These are phyloP conservation scores for Botrytis deweyae DNA, from an alignment of 2,329 filamentous ascomycete genomes.

Conservation along the genomic window DNA sequence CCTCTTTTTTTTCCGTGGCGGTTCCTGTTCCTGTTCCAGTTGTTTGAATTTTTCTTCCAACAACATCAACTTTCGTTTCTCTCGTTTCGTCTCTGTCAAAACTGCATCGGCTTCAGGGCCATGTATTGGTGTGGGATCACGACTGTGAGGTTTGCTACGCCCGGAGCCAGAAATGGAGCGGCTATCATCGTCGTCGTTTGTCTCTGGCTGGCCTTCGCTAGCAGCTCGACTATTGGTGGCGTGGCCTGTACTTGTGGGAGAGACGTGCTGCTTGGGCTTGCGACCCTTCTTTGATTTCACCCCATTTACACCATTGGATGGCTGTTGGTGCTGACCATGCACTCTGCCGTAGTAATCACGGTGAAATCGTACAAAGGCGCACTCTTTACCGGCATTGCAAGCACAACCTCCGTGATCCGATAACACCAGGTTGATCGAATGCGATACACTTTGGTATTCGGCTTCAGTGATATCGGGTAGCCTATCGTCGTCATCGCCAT, in stretches of 20 bases:
- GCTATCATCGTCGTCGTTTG: slow-evolving; percentile 53
- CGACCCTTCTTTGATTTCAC: slow-evolving; percentile 40
- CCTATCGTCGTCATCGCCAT: slow-evolving; percentile 57
- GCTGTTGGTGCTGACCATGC: slow-evolving; percentile 48
- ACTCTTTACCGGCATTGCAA: slow-evolving; percentile 63
- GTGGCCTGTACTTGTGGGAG: slow-evolving; percentile 61
- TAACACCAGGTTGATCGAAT: slow-evolving; percentile 68
- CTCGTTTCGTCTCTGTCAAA: slow-evolving; percentile 62
- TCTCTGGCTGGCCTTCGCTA: slow-evolving; percentile 60
- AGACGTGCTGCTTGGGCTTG: slow-evolving; percentile 57
- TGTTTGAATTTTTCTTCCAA: slow-evolving; percentile 62
- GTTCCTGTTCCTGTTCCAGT: slow-evolving; percentile 60
- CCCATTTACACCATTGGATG: slow-evolving; percentile 36
- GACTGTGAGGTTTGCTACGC: slow-evolving; percentile 64
- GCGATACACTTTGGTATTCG: slow-evolving; percentile 60
- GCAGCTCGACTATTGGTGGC: slow-evolving; percentile 62
- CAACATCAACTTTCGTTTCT: slow-evolving; percentile 66
- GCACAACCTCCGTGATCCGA: slow-evolving; percentile 80
- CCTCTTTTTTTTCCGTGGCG: slow-evolving; percentile 62
- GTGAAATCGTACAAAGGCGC: slow-evolving; percentile 63
- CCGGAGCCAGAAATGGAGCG: slow-evolving; percentile 51
- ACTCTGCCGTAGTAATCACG: slow-evolving; percentile 53
- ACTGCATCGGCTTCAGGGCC: slow-evolving; percentile 50
- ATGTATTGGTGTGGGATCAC: slow-evolving; percentile 58
- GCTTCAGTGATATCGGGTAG: slow-evolving; percentile 46